A percentile compares a stretch with the other conserved stretches of the same genome.
Evolutionary conservation across 805 yeast species (phyloP).

Genomic region (Cyberlindnera meyerae): DNA sequence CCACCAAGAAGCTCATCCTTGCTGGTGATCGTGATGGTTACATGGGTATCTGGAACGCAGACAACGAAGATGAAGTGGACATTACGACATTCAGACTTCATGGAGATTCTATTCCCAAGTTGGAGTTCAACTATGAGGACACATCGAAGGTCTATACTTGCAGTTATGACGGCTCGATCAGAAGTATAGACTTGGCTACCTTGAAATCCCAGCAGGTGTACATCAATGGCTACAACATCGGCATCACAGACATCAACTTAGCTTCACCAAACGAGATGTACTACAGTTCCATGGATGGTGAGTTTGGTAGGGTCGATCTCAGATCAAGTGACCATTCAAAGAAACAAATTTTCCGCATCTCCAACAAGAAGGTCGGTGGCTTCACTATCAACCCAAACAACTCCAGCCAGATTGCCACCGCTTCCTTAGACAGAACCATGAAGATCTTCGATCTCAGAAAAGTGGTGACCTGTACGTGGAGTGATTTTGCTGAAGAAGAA

Average conservation of each 20-base stretch:
- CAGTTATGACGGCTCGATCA: conserved; percentile 85
- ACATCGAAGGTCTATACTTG: conserved; percentile 58
- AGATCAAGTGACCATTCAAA: conserved; percentile 41
- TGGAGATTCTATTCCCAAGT: conserved; percentile 63
- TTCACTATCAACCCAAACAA: conserved; percentile 71
- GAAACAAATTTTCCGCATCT: conserved; percentile 41
- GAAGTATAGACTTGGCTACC: conserved; percentile 63
- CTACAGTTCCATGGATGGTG: conserved; percentile 76
- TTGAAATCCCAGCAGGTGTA: conserved; percentile 57
- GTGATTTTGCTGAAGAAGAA: conserved; percentile 41
- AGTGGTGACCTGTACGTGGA: conserved; percentile 45
- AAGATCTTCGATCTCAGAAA: conserved; percentile 84
- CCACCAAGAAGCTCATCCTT: conserved; percentile 53
- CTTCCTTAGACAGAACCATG: conserved; percentile 81
- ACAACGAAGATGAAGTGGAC: conserved; percentile 37
- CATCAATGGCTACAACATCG: conserved; percentile 52
- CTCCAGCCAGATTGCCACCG: conserved; percentile 70
- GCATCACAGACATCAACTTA: conserved; percentile 71
- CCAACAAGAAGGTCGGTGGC: conserved; percentile 91
- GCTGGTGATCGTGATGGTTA: conserved; percentile 92
- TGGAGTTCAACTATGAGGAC: conserved; percentile 46
- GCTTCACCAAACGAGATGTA: conserved; percentile 55
- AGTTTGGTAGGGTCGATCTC: conserved; percentile 68
- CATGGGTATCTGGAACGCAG: conserved; percentile 83
- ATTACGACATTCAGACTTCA: conserved; percentile 69